Percentiles rank a stretch among this genome's conserved stretches.
Conservation (phyloP, 306 rosid species). For the Cotoneaster glaucophyllus region DNA sequence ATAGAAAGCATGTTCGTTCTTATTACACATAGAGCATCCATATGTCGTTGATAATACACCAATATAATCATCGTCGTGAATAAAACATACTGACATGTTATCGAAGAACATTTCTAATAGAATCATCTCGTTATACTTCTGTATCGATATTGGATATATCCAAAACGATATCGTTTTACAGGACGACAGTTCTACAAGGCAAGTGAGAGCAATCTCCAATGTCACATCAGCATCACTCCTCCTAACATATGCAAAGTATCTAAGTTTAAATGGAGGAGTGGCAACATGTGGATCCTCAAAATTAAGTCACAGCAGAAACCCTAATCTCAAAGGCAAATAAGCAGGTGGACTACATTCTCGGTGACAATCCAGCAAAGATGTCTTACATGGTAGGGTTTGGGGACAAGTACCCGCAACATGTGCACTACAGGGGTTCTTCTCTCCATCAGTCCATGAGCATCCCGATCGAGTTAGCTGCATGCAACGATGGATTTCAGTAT, state of each 20-base stretch:
- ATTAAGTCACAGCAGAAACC: conserved; percentile 25
- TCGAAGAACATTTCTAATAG: too few relatives aligned
- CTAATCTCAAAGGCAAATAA: conserved; percentile 48
- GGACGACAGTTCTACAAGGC: conserved; percentile 70
- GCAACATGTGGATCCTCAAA: conserved; percentile 43
- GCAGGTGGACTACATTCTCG: conserved; percentile 81
- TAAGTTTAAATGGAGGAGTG: conserved; percentile 28
- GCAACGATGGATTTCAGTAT: conserved; percentile 58
- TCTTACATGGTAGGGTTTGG: conserved; percentile 93
- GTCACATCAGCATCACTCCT: conserved; percentile 64
- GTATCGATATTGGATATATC: not conserved
- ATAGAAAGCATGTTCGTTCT: not conserved
- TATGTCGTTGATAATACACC: too few relatives aligned
- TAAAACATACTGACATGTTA: too few relatives aligned
- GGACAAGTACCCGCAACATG: conserved; percentile 44
- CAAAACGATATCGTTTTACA: conserved; percentile 3
- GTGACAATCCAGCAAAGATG: conserved; percentile 59
- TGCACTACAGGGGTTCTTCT: conserved; percentile 85
- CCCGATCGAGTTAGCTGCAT: conserved; percentile 45
- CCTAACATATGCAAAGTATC: conserved; percentile 58
- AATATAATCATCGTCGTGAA: too few relatives aligned
- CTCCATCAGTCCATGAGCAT: conserved; percentile 47
- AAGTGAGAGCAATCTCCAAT: conserved; percentile 76
- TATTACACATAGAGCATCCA: not conserved
- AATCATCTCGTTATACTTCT: too few relatives aligned